A percentile compares a stretch with the other conserved stretches of the same genome.
phyloP scores from a whole-genome alignment of 2,329 filamentous ascomycete species.

The Ceratocystis diversiconidia region DNA sequence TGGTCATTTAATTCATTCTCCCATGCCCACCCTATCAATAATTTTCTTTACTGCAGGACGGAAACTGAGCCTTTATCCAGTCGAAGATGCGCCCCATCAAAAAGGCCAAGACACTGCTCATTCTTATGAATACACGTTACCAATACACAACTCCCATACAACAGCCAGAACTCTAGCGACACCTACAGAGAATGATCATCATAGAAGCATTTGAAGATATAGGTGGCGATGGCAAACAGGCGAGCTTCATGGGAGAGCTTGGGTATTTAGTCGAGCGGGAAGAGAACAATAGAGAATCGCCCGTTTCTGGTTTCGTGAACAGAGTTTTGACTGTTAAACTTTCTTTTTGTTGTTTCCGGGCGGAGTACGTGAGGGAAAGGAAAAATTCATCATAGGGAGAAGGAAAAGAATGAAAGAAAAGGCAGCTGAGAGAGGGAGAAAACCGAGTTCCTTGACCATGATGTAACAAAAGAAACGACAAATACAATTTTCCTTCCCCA shows the following conservation, averaged over 20 bases:
- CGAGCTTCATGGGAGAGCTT: conserved; percentile 6
- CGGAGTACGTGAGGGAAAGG: conserved; percentile 9
- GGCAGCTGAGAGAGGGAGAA: conserved; percentile 19
- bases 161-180: not conserved
- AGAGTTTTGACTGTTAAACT: conserved; percentile 9
- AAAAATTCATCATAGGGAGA: conserved; percentile 9
- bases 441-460: conserved; percentile 19
- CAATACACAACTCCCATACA: not conserved
- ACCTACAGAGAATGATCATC: not conserved
- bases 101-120: not conserved
- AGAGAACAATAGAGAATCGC: conserved; percentile 1
- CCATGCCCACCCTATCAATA: not conserved
- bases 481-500: conserved; percentile 19
- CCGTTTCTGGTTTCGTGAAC: conserved; percentile 5
- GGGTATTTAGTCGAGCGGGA: conserved; percentile 1
- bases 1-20: conserved; percentile 8
- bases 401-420: conserved; percentile 17
- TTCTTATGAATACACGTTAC: not conserved
- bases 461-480: conserved; percentile 20
- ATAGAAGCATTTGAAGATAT: not conserved
- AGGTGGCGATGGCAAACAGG: not conserved
- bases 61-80: not conserved
- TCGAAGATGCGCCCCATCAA: not conserved
- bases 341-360: conserved; percentile 8
- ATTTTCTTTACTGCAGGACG: conserved; percentile 5